A percentile compares a stretch with the other conserved stretches of the same genome.
These are phyloP conservation scores for Penicillium sp. DNA, from an alignment of 2,329 filamentous ascomycete species.

Conservation along the genomic window DNA sequence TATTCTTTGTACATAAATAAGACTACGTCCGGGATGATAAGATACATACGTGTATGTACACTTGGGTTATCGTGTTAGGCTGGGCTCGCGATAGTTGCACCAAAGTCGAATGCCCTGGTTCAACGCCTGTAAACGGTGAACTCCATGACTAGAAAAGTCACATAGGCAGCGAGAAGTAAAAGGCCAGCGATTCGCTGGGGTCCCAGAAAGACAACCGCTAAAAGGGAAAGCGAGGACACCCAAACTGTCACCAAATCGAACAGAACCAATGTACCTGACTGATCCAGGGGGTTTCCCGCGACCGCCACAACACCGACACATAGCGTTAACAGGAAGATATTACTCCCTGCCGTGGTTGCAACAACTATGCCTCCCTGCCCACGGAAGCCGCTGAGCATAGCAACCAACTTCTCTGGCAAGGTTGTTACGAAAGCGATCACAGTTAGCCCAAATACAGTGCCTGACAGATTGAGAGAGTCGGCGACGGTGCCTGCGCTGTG, in stretches of 20 bases:
- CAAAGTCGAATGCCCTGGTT: background rate
- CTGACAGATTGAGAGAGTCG: slow-evolving; percentile 43
- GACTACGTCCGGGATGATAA: background rate
- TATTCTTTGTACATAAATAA: background rate
- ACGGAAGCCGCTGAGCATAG: slow-evolving; percentile 48
- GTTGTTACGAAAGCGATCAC: slow-evolving; percentile 54
- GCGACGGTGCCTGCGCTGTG: slow-evolving; percentile 45
- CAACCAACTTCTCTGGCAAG: slow-evolving; percentile 53
- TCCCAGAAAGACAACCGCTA: slow-evolving; percentile 16
- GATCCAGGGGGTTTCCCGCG: background rate
- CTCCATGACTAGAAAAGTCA: slow-evolving; percentile 36
- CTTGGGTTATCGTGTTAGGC: background rate
- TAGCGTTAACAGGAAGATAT: slow-evolving; percentile 54
- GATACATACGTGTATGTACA: background rate
- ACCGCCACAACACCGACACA: slow-evolving; percentile 42
- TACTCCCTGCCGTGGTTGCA: slow-evolving; percentile 54
- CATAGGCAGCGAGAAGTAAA: slow-evolving; percentile 32
- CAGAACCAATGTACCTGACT: slow-evolving; percentile 16
- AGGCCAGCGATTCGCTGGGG: slow-evolving; percentile 17
- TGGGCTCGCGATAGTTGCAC: background rate
- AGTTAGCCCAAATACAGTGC: slow-evolving; percentile 48
- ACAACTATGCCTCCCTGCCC: slow-evolving; percentile 52
- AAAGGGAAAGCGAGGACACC: slow-evolving; percentile 18
- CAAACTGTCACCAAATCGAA: slow-evolving; percentile 26
- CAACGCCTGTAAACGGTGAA: slow-evolving; percentile 20